Base-by-base conservation (phyloP, 2,329 filamentous ascomycete genomes). In the Fusarium sterilihyphosum region DNA sequence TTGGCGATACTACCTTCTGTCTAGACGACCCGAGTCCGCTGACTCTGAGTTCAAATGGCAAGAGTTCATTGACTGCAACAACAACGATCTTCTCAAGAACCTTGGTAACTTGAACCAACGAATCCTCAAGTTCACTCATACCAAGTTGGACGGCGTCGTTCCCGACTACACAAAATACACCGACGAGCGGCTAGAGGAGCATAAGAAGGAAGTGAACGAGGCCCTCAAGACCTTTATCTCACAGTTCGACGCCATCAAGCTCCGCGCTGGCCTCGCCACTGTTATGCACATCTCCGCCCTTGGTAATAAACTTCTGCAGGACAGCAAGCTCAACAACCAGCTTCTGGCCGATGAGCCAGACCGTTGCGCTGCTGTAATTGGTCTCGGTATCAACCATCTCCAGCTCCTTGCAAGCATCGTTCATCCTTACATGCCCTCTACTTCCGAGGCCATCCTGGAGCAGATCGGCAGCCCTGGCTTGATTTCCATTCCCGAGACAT, bases 41-140 rank as follows among this genome's bases (percentile, higher is more conserved):
- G 95, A 98, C 80, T 93, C 94, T 1, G 93, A 98, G 80, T 98
- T 98, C 82, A 93, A 96, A 81, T 98, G 95, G 95, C 90, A 87
- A 66, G 89, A 92, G 52, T 97, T 98, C 83, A 92, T 96, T 71
- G 88, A 91, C 41, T 88, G 90, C 76, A 98, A 98, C 87, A 98
- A 98, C 86, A 95, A 93, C 79, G 94, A 96, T 80, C 88, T 98
- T n/a, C 83, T 93, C 57, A 92, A 92, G 82, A 93, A 93, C 82
- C 86, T 93, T 46, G 92, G 92, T 62, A 94, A 95, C 82, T 90
- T 94, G 77, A 91, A 93, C 80, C 92, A 93, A 83, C 88, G 92
- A 62, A 86, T 93, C 35, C 86, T 94, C 83, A 94, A 94, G 84
- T 93, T 94, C 80, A 88, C 92, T 82, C 91, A 94, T 83, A 88